phyloP scores from a whole-genome alignment of 148 eudicot species.

The Cornus kousa region DNA sequence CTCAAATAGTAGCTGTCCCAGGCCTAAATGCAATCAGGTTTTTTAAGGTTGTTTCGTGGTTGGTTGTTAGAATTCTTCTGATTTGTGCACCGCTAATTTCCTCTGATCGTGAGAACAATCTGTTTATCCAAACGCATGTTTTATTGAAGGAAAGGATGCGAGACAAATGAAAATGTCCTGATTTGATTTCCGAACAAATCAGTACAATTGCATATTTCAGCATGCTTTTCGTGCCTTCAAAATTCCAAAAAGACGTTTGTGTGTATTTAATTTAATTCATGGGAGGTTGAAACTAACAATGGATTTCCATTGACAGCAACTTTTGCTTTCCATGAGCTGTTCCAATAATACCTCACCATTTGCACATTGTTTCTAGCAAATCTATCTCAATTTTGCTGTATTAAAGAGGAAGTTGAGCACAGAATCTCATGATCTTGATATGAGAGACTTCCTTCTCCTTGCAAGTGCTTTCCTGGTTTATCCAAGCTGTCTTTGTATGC shows the following conservation, averaged over 20 bases:
- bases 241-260: conserved; percentile 31
- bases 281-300: background rate
- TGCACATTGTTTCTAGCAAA: conserved; percentile 13
- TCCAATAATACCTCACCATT: conserved; percentile 38
- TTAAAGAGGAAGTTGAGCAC: background rate
- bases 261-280: conserved; percentile 43
- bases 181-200: background rate
- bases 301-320: conserved; percentile 29
- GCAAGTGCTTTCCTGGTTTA: background rate
- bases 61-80: background rate
- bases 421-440: background rate
- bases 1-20: too few species aligned
- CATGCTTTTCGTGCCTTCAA: conserved; percentile 26
- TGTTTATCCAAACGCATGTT: background rate
- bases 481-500: background rate
- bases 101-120: background rate
- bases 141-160: background rate
- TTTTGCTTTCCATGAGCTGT: conserved; percentile 29
- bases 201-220: background rate
- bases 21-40: too few species aligned
- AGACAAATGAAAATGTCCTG: background rate
- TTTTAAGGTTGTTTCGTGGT: too few species aligned
- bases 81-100: background rate
- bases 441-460: background rate
- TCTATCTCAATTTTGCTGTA: background rate